Conservation (phyloP, 2,329 filamentous ascomycete species). For the Thyridium curvatum region DNA sequence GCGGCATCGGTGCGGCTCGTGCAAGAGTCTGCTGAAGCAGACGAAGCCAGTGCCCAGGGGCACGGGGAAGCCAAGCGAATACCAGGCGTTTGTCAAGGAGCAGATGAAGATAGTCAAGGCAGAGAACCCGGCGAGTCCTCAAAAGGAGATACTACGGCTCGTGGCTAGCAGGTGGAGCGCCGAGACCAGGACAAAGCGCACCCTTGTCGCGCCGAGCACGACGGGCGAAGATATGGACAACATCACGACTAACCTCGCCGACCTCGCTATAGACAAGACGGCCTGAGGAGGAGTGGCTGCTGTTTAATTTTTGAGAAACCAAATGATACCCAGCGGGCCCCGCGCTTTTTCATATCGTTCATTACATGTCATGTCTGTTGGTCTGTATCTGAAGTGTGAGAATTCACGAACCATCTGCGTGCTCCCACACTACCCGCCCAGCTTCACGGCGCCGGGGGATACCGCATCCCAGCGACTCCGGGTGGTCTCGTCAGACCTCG, state of each 20-base stretch:
- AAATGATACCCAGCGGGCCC: too few species aligned
- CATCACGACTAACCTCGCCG: too few species aligned
- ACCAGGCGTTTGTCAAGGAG: slow-evolving; percentile 54
- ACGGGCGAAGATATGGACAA: slow-evolving; percentile 6
- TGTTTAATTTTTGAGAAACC: too few species aligned
- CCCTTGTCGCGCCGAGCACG: background rate
- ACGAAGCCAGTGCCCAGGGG: slow-evolving; percentile 68
- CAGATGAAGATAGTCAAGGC: slow-evolving; percentile 57
- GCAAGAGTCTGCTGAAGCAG: slow-evolving; percentile 66
- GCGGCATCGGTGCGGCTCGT: slow-evolving; percentile 70
- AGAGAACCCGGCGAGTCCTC: slow-evolving; percentile 49
- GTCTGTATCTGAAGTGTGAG: too few species aligned
- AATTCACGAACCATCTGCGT: too few species aligned
- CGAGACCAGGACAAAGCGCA: slow-evolving; percentile 28
- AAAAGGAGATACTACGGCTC: slow-evolving; percentile 64
- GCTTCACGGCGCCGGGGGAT: too few species aligned
- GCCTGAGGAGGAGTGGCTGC: too few species aligned
- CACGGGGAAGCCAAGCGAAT: slow-evolving; percentile 26
- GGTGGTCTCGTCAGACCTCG: slow-evolving; percentile 25
- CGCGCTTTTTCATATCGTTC: too few species aligned
- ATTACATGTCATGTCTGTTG: too few species aligned
- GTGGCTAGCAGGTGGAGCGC: slow-evolving; percentile 56
- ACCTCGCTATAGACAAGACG: too few species aligned
- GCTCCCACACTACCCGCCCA: too few species aligned
- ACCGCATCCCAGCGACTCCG: too few species aligned